Base-by-base conservation (phyloP, 2,329 filamentous ascomycete genomes). In the Madurella mycetomatis region DNA sequence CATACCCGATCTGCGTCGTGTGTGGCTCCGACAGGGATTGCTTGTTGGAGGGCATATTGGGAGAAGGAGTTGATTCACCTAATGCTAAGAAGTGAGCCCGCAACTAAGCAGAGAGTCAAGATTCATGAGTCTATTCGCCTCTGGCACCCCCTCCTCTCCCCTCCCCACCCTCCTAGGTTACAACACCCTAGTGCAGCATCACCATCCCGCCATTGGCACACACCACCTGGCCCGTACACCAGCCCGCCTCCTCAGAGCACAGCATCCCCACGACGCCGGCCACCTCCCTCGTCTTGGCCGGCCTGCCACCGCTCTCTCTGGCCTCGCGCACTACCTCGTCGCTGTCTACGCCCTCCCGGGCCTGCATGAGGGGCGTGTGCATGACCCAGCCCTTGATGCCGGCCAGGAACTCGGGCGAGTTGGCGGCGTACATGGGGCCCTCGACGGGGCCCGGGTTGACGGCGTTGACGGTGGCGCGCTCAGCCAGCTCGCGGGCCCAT, bases 171-270 rank as follows among this genome's bases (percentile, higher is more conserved):
- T 7, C 25, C 25, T 4, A 25, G 25, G 25, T 7, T 4, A 25
- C 25, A 25, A 25, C 25, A 3, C 3, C 7, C 49, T 67, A 69
- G 51, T 65, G 64, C 58, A 65, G 50, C 69, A 71, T 69, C 49
- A 75, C 50, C 82, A 90, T 85, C 7, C 89, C 89, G 1, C 89
- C 89, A 66, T 92, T 92, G 8, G 88, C 87, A 72, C 85, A 88
- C 4, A 94, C 81, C 19, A 91, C 86, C 69, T 86, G 87, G 1
- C 89, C 89, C 0, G 88, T 94, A 65, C 83, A 86, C 88, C 88
- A 92, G 8, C 76, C 80, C n/a, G 81, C 79, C 67, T 92, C 89
- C 5, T 77, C 75, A 5, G 80, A 79, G 66, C 87, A 90, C 18
- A 92, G 71, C 86, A 92, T 90, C 2, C 81, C 87, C 16, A 91